These are phyloP conservation scores for Setomelanomma holmii DNA, from an alignment of 2,329 filamentous ascomycete genomes.

Conservation along the genomic window DNA sequence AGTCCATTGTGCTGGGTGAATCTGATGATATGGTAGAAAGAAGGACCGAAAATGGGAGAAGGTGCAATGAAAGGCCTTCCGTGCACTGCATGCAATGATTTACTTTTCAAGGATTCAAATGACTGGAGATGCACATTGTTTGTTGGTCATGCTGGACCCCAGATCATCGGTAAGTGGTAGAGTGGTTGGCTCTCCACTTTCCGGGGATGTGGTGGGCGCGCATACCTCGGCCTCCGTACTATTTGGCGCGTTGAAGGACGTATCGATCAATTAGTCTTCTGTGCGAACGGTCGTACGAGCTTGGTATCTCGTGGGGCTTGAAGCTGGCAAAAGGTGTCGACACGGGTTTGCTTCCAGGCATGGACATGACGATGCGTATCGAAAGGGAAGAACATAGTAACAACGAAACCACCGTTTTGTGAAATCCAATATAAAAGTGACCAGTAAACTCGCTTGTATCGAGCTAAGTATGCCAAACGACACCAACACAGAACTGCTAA, in stretches of 20 bases:
- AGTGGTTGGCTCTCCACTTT: conserved; percentile 1
- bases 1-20: conserved; percentile 17
- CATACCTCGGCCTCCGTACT: background rate
- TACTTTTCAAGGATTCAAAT: background rate
- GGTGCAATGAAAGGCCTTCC: background rate
- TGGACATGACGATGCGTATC: too few relatives aligned
- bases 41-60: background rate
- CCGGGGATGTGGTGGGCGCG: background rate
- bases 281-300: background rate
- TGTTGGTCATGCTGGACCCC: background rate
- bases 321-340: too few relatives aligned
- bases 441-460: too few relatives aligned
- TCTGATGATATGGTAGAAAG: background rate
- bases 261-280: too few relatives aligned
- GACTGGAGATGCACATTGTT: too few relatives aligned
- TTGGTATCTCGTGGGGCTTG: too few relatives aligned
- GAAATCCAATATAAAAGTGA: background rate
- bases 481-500: too few relatives aligned
- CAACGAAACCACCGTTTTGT: too few relatives aligned
- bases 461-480: too few relatives aligned
- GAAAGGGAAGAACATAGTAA: too few relatives aligned
- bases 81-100: background rate
- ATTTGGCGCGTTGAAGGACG: too few relatives aligned
- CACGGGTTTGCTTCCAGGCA: too few relatives aligned
- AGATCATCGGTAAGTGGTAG: background rate